Base-by-base conservation (phyloP, 2,329 filamentous ascomycete species). In the Aspergillus bombycis region DNA sequence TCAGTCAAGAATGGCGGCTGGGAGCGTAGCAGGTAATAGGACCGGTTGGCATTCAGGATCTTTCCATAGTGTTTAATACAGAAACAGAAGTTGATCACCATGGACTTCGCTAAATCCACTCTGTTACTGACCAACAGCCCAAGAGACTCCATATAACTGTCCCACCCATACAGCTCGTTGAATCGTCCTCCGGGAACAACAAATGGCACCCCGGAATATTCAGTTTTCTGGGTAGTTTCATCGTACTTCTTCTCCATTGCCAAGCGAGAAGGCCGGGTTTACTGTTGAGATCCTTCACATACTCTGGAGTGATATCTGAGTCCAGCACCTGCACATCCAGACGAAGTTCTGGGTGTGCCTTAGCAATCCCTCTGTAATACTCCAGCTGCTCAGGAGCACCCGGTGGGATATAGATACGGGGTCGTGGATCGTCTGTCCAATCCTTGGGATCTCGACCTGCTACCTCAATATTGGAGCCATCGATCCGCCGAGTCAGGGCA, bases 141-240 rank as follows among this genome's bases (percentile, higher is more conserved):
- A 3, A 98, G 84, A 6, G 94, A 95, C 77, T 94, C 92, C 93
- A 99, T 98, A 82, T 98, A 99, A 77, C 93, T 97, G 79, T 99
- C 95, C 95, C 95, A 99, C 54, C 94, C 94, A 76, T 99, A 99
- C 26, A 99, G 81, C 78, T 99, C 95, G 79, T 99, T 99, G 88
- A 99, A 99, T 34, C 95, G 88, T 28, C 95, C 95, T 64, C 95
- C 95, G 0, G 95, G 95, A 3, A 99, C 95, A n/a, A 98, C 93
- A 71, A 98, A 99, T 0, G 95, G 94, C 63, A 96, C 84, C 3
- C 95, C 95, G 41, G 85, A 85, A 46, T 96, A 82, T 4, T 90
- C 90, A 65, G 86, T 88, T 75, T 91, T 84, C 45, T 89, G 89
- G 3, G 91, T 91, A 28, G 81, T 81, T 5, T 87, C 86, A 71